phyloP scores from a whole-genome alignment of 148 eudicot genomes.

The Nyssa sinensis region DNA sequence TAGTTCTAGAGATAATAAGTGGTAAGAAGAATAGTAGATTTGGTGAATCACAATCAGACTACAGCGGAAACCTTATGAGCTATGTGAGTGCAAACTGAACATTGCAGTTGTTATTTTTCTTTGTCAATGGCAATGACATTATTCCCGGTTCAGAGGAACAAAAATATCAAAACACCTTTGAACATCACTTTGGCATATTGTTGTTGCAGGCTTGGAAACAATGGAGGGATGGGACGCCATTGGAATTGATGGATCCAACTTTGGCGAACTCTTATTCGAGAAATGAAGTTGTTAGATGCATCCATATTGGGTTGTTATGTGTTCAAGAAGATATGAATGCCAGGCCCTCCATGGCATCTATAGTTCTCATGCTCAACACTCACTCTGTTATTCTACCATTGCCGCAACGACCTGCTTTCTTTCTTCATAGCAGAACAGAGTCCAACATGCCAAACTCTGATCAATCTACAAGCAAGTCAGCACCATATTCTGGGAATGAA shows the following conservation, averaged over 20 bases:
- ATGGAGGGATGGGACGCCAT: slow-evolving; percentile 25
- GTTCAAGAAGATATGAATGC: slow-evolving; percentile 38
- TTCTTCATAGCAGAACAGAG: neutral
- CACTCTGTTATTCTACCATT: slow-evolving; percentile 22
- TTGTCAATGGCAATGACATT: neutral
- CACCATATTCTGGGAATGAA: neutral
- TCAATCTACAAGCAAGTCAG: neutral
- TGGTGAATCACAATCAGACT: neutral
- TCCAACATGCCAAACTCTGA: neutral
- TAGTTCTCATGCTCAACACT: slow-evolving; percentile 35
- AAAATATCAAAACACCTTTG: neutral
- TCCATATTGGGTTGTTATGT: slow-evolving; percentile 47
- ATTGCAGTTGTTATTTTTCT: neutral
- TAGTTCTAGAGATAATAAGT: slow-evolving; percentile 38
- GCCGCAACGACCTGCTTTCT: slow-evolving; percentile 31
- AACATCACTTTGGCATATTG: too few species aligned
- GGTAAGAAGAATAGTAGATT: slow-evolving; percentile 29
- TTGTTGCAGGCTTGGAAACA: slow-evolving; percentile 35
- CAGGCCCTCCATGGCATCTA: slow-evolving; percentile 48
- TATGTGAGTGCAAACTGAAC: slow-evolving; percentile 9
- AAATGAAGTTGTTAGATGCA: slow-evolving; percentile 41
- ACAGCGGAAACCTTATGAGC: neutral
- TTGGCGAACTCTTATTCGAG: slow-evolving; percentile 17
- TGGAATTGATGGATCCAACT: slow-evolving; percentile 31
- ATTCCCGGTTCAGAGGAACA: too few species aligned